Conservation (phyloP, 1,284 basidiomycete genomes). For the Leccinum subspadiceum region DNA sequence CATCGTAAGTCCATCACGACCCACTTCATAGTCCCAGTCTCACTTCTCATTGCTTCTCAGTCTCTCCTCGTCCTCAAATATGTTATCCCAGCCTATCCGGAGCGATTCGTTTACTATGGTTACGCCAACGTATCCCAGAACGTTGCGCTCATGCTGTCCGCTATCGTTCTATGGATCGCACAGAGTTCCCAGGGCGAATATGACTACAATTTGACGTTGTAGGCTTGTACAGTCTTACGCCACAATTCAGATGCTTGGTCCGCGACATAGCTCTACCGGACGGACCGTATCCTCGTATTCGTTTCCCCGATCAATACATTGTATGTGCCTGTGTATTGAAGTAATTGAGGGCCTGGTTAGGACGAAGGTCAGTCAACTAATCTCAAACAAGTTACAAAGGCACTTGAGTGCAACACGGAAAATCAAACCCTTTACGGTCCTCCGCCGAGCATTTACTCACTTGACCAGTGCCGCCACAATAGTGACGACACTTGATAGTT, state of each 20-base stretch:
- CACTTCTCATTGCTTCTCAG: constrained; percentile 41
- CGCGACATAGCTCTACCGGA: constrained; percentile 4
- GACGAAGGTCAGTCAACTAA: background rate
- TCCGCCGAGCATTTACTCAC: background rate
- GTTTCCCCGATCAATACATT: background rate
- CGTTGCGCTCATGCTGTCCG: constrained; percentile 87
- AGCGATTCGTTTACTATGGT: constrained; percentile 88
- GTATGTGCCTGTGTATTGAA: background rate
- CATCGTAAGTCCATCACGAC: constrained; percentile 59
- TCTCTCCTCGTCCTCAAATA: constrained; percentile 93
- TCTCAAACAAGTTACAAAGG: background rate
- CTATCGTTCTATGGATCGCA: constrained; percentile 83
- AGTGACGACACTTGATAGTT: background rate
- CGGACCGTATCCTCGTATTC: constrained; percentile 9
- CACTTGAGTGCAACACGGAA: background rate
- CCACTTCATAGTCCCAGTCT: background rate
- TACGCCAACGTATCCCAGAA: constrained; percentile 95
- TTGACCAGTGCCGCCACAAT: background rate
- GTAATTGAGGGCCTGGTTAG: background rate
- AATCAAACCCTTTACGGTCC: background rate
- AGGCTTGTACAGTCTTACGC: background rate
- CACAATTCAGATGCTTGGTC: constrained; percentile 1
- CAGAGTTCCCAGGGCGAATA: constrained; percentile 81
- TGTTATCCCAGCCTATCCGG: constrained; percentile 68
- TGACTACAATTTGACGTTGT: constrained; percentile 85